Evolutionary conservation across 2,329 filamentous ascomycete species (phyloP), one percentile per base, ranked within the genome.

Genomic region (Gliomastix tumulicola): DNA sequence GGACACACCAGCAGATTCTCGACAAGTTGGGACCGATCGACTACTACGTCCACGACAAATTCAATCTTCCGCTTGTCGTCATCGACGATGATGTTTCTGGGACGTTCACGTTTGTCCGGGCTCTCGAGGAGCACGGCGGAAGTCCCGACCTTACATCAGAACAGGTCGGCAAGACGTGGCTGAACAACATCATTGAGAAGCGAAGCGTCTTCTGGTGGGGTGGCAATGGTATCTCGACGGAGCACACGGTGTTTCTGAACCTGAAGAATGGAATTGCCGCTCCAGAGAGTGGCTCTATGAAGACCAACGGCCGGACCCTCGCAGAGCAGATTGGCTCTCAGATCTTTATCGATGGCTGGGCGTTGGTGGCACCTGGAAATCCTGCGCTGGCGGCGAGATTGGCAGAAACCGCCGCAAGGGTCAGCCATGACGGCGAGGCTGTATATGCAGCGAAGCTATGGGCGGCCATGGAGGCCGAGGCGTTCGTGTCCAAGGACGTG

Each of bases 341-440:
- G 45, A 62, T 62, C 18, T 62, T 62, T 37, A 56, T 62, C 38
- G 59, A 62, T 38, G 59, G 53, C 7, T 62, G 53, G 50, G 57
- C 54, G 7, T 44, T 62, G 42, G 54, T 53, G 4, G 43, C 49
- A 1, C 55, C 58, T 0, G 54, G 54, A 0, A 43, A 55, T 16
- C 56, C 58, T 6, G 36, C 22, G 0, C 34, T 56, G 7, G 60
- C 60, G 1, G 51, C 55, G 3, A 41, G 39, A 13, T 41, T 64
- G 8, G 59, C 60, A 0, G 40, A 47, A 11, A 47, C 48, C 4
- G 60, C 60, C 2, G 60, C 44, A 2, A 40, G 40, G 2, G 60
- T 64, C 2, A 61, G 57, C 38, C 60, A 64, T 34, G 60, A 63
- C 38, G 59, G 60, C 8, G 57, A 57, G 18, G 44, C 59, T 0